These are phyloP conservation scores for Cladobotryum protrusum DNA, from an alignment of 2,329 filamentous ascomycete species.

Conservation along the genomic window DNA sequence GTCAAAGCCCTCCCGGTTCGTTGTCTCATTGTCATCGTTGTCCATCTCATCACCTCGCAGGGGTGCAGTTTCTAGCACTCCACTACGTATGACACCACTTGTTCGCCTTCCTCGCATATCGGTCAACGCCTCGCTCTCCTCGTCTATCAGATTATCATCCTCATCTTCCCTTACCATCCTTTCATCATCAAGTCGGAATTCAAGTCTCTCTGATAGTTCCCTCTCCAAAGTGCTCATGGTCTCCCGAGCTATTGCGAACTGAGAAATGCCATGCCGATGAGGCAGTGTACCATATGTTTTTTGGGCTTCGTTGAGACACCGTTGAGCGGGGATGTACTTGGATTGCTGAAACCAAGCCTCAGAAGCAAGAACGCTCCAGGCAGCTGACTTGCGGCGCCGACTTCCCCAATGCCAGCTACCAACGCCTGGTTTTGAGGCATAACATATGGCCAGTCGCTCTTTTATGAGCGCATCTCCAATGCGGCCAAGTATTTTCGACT, in stretches of 20 bases:
- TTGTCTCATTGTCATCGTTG: slow-evolving; percentile 17
- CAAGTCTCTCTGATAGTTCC: slow-evolving; percentile 42
- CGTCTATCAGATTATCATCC: slow-evolving; percentile 39
- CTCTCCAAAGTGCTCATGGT: slow-evolving; percentile 48
- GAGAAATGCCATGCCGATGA: slow-evolving; percentile 44
- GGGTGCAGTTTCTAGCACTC: slow-evolving; percentile 46
- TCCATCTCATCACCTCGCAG: slow-evolving; percentile 27
- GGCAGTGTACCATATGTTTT: slow-evolving; percentile 47
- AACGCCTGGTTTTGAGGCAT: slow-evolving; percentile 63
- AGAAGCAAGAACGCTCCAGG: slow-evolving; percentile 80
- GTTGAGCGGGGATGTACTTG: slow-evolving; percentile 72
- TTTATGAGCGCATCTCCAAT: slow-evolving; percentile 77
- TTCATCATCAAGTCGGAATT: slow-evolving; percentile 22
- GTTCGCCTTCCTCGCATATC: slow-evolving; percentile 47
- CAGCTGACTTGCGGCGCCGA: slow-evolving; percentile 74
- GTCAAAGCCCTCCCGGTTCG: slow-evolving; percentile 38
- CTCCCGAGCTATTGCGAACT: slow-evolving; percentile 44
- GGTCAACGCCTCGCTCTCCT: slow-evolving; percentile 49
- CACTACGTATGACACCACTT: slow-evolving; percentile 45
- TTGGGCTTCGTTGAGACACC: slow-evolving; percentile 65
- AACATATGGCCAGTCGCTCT: slow-evolving; percentile 81
- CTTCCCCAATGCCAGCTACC: slow-evolving; percentile 63
- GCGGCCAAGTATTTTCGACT: slow-evolving; percentile 66
- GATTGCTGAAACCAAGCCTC: slow-evolving; percentile 76
- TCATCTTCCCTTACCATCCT: slow-evolving; percentile 33